These are phyloP conservation scores for Ustulina deusta DNA, from an alignment of 2,329 filamentous ascomycete species.

Conservation along the genomic window DNA sequence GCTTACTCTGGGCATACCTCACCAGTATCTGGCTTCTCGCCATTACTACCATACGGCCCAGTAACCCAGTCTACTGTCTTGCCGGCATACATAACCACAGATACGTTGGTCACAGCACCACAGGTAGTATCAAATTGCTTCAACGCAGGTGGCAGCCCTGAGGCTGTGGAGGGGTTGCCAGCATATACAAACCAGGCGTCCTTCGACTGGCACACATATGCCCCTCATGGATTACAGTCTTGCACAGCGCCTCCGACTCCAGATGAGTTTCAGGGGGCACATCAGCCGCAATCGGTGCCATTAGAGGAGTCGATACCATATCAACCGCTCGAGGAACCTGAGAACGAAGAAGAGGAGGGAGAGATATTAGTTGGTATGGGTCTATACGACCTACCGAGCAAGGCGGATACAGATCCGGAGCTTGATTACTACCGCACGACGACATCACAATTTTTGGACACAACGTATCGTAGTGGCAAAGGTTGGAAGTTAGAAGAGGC, in stretches of 20 bases:
- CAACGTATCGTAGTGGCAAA: conserved; percentile 69
- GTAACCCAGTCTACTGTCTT: conserved; percentile 49
- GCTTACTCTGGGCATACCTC: conserved; percentile 70
- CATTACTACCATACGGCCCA: conserved; percentile 60
- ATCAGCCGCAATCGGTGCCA: conserved; percentile 61
- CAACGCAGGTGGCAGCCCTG: conserved; percentile 44
- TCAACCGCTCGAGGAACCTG: conserved; percentile 62
- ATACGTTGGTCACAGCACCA: conserved; percentile 54
- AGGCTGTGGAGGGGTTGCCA: conserved; percentile 51
- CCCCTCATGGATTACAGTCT: conserved; percentile 58
- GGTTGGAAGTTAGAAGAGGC: conserved; percentile 85
- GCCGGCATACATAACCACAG: conserved; percentile 56
- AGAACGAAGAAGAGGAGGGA: conserved; percentile 68
- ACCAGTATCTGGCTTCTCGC: conserved; percentile 66
- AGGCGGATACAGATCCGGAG: conserved; percentile 61
- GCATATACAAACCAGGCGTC: conserved; percentile 44
- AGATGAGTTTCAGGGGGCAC: conserved; percentile 66
- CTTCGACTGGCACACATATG: conserved; percentile 61
- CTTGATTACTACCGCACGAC: conserved; percentile 67
- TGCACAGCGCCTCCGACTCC: conserved; percentile 69
- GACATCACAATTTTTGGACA: conserved; percentile 66
- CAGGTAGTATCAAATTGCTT: conserved; percentile 50
- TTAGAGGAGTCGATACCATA: conserved; percentile 64
- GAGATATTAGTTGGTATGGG: conserved; percentile 86
- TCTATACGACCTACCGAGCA: conserved; percentile 79